phyloP scores from a whole-genome alignment of 2,329 filamentous ascomycete species.

The Colletotrichum tamarilloi region DNA sequence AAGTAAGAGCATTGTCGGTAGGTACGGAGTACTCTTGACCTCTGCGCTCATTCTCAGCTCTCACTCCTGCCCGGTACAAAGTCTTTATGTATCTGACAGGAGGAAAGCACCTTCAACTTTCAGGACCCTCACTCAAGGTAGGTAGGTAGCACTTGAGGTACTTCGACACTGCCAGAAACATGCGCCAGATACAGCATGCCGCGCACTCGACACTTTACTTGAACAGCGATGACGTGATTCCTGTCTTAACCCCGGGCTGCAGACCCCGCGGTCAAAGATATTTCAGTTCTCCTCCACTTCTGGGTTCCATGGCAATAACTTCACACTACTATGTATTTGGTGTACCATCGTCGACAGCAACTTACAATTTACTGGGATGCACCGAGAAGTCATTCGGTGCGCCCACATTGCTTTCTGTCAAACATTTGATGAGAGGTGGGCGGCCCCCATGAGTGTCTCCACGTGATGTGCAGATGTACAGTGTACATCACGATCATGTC shows the following conservation, averaged over 20 bases:
- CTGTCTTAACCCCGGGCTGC: not conserved
- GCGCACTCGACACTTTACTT: not conserved
- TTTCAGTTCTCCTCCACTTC: too few species aligned
- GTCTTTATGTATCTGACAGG: too few species aligned
- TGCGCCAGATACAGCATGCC: slow-evolving; percentile 10
- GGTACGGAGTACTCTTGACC: not conserved
- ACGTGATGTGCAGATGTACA: not conserved
- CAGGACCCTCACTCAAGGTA: not conserved
- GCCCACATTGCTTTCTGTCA: not conserved
- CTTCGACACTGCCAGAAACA: not conserved
- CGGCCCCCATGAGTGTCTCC: not conserved
- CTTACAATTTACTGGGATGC: not conserved
- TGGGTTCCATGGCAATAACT: too few species aligned
- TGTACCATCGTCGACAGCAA: not conserved
- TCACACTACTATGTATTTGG: not conserved
- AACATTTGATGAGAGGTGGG: not conserved
- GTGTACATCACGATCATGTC: not conserved
- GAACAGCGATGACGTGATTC: not conserved
- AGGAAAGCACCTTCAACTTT: not conserved
- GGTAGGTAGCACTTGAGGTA: not conserved
- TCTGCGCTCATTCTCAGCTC: not conserved
- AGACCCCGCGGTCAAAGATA: too few species aligned
- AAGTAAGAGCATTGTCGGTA: not conserved
- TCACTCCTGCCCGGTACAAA: not conserved
- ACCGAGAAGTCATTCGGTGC: not conserved